Percentiles rank a stretch among this genome's conserved stretches.
Conservation (phyloP, 1,139 yeast species). For the Debaryomyces sp. region DNA sequence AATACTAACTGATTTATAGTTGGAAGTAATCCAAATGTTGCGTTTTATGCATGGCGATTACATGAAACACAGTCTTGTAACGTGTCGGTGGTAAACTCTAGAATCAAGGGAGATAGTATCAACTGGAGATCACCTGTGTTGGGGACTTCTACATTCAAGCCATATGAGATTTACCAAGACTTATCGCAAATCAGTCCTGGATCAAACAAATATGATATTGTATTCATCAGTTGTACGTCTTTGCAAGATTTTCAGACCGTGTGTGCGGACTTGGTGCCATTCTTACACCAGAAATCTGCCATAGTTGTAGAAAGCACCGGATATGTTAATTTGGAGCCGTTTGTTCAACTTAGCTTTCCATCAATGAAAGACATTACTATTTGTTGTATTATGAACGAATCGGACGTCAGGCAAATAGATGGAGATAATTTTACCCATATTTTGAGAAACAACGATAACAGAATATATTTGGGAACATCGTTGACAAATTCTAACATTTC, state of each 20-base stretch:
- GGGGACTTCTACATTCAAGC: conserved; percentile 23
- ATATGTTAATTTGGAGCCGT: conserved; percentile 71
- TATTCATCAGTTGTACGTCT: conserved; percentile 38
- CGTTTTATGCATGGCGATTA: conserved; percentile 54
- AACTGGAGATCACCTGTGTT: conserved; percentile 18
- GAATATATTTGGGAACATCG: conserved; percentile 46
- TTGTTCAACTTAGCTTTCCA: conserved; percentile 45
- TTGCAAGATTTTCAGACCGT: conserved; percentile 45
- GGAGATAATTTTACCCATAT: conserved; percentile 29
- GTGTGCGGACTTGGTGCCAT: conserved; percentile 30
- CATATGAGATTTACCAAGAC: conserved; percentile 23
- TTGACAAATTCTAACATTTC: conserved; percentile 14
- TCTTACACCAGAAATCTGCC: conserved; percentile 40
- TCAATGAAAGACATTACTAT: conserved; percentile 40
- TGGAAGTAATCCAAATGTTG: conserved; percentile 52
- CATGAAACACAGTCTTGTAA: conserved; percentile 40
- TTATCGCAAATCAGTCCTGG: conserved; percentile 20
- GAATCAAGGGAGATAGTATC: conserved; percentile 11
- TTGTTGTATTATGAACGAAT: conserved; percentile 65
- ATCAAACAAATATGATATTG: conserved; percentile 33
- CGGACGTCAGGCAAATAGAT: conserved; percentile 53
- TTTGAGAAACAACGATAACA: conserved; percentile 34
- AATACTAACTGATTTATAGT: conserved; percentile 28
- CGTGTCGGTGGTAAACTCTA: conserved; percentile 36
- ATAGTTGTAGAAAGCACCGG: conserved; percentile 71